A percentile compares a stretch with the other conserved stretches of the same genome.
These are phyloP conservation scores for Neonectria punicea DNA, from an alignment of 2,329 filamentous ascomycete genomes.

Conservation along the genomic window DNA sequence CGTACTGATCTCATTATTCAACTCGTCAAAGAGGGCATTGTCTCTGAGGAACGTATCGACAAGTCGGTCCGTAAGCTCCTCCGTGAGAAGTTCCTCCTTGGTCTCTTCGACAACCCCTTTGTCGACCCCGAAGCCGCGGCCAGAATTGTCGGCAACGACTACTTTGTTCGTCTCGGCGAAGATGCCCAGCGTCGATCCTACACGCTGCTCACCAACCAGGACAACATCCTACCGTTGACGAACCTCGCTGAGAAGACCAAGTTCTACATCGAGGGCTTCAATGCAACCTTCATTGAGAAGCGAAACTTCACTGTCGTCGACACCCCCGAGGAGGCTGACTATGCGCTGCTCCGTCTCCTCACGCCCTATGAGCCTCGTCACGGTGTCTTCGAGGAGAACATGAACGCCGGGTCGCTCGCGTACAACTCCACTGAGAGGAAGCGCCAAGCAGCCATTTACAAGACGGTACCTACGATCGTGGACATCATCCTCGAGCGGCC, in stretches of 20 bases:
- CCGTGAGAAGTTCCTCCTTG: constrained; percentile 60
- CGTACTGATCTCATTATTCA: constrained; percentile 60
- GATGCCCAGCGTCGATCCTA: constrained; percentile 43
- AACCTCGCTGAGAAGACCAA: constrained; percentile 14
- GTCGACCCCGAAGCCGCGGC: constrained; percentile 56
- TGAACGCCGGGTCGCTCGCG: constrained; percentile 51
- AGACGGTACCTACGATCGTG: constrained; percentile 52
- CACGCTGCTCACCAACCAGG: constrained; percentile 42
- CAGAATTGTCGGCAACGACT: constrained; percentile 55
- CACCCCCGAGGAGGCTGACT: constrained; percentile 52
- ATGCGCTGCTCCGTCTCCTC: constrained; percentile 52
- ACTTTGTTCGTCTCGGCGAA: constrained; percentile 48
- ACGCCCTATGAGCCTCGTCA: constrained; percentile 49
- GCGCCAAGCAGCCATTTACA: constrained; percentile 47
- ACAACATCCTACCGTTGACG: constrained; percentile 32
- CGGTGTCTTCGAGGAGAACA: constrained; percentile 49
- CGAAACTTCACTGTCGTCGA: constrained; percentile 45
- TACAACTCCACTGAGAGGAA: constrained; percentile 44
- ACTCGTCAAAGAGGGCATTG: constrained; percentile 53
- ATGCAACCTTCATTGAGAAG: constrained; percentile 26
- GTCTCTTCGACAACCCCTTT: constrained; percentile 62
- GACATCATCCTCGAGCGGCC: constrained; percentile 55
- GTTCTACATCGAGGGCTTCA: constrained; percentile 37
- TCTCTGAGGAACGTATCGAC: constrained; percentile 58
- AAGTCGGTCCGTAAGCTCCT: constrained; percentile 56